Evolutionary conservation across 2,329 filamentous ascomycete species (phyloP), one percentile per base, ranked within the genome.

Genomic region (Xylariaceae sp.): DNA sequence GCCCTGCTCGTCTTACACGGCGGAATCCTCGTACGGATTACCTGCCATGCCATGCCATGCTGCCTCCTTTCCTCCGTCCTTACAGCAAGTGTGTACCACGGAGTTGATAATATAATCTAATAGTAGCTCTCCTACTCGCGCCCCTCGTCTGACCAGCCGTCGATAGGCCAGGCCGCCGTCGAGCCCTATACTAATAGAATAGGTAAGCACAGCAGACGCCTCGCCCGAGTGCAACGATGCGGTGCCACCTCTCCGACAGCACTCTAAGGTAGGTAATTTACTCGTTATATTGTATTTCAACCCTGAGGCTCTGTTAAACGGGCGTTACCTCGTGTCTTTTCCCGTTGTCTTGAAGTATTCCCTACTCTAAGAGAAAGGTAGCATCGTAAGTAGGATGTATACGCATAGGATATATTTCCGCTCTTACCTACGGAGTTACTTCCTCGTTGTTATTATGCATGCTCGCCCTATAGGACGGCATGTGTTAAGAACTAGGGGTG

Each of bases 211-310:
- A 49, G 44, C 18, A 52, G 55, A 51, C 50, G 50, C 56, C 61
- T 61, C 58, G 55, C 56, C 51, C 58, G 56, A 53, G 61, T 58
- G 54, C 58, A 61, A 63, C 61, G 15, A 61, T 61, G 61, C 59
- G 56, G 59, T 63, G 58, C 49, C 53, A 63, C 61, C 53, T 57
- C 17, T 48, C 45, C 15, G 5, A 48, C 45, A 17, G 45, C 45
- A 8, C 45, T 7, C 9, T 30, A 18, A 15, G 13, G 47, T 11
- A 23, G 8, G 17, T 49, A 30, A 18, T 18, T 49, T 49, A 45
- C 51, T 30, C 23, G 23, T 30, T 30, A 30, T 30, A 30, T 45
- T 51, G 44, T 50, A 42, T 59, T 39, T 57, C 56, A n/a, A 59
- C 45, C 51, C 57, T 57, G 62, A 62, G 62, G 62, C 59, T 64